phyloP scores from a whole-genome alignment of 768 basidiomycete genomes.

The Suillus brevipes region DNA sequence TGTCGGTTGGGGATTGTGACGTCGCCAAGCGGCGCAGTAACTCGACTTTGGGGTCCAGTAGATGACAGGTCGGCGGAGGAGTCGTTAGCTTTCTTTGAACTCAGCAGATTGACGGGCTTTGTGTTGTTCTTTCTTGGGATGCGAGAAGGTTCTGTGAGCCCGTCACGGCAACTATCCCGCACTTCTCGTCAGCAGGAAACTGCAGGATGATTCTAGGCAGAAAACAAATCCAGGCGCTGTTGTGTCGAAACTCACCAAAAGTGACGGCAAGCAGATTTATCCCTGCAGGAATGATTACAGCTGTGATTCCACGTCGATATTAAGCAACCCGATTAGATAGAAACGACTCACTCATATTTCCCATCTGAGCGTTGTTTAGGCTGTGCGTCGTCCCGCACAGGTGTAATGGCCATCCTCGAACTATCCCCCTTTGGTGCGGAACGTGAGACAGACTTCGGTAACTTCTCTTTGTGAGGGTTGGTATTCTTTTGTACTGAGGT shows the following conservation, averaged over 20 bases:
- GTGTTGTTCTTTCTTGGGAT: slow-evolving; percentile 32
- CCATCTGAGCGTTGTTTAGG: slow-evolving; percentile 57
- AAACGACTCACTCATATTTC: slow-evolving; percentile 52
- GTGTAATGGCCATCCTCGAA: neutral
- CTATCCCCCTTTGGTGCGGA: neutral
- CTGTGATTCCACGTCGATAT: slow-evolving; percentile 35
- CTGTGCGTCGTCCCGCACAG: neutral
- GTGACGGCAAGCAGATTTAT: slow-evolving; percentile 75
- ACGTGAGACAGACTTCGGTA: neutral
- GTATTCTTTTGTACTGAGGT: neutral
- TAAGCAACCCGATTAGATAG: neutral
- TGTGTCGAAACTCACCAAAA: slow-evolving; percentile 53
- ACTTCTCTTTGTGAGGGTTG: neutral
- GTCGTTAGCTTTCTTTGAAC: neutral
- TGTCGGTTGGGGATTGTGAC: slow-evolving; percentile 23
- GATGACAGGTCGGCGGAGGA: neutral
- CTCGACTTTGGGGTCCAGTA: slow-evolving; percentile 1
- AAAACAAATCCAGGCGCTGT: neutral
- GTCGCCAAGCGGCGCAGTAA: neutral
- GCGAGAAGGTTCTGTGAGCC: slow-evolving; percentile 53
- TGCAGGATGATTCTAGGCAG: slow-evolving; percentile 3
- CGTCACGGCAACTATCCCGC: slow-evolving; percentile 68
- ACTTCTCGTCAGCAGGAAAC: slow-evolving; percentile 8
- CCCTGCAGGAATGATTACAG: slow-evolving; percentile 80
- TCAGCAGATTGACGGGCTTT: slow-evolving; percentile 14